phyloP scores from a whole-genome alignment of 345 rosid genomes.

The Gossypium arboreum region DNA sequence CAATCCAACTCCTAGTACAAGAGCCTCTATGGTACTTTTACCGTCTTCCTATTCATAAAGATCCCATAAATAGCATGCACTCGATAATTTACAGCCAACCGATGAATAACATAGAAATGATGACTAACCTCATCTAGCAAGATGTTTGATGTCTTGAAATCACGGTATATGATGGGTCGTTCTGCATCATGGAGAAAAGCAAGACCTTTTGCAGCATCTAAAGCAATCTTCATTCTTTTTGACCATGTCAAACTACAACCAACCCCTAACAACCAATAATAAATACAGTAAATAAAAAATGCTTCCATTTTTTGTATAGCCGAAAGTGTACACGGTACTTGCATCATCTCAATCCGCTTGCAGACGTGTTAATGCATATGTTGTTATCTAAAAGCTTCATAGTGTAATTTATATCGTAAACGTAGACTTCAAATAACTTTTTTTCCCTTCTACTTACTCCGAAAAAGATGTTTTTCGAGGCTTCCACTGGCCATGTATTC shows the following conservation, averaged over 20 bases:
- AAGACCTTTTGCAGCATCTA: constrained; percentile 91
- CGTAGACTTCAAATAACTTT: background rate
- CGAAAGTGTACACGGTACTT: background rate
- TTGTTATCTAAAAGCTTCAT: background rate
- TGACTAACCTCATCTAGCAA: constrained; percentile 72
- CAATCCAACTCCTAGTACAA: no score
- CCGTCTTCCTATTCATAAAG: background rate
- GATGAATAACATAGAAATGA: constrained; percentile 3
- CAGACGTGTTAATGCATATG: background rate
- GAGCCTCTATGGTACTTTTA: no score
- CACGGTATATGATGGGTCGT: constrained; percentile 89
- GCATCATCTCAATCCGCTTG: background rate
- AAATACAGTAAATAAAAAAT: constrained; percentile 18
- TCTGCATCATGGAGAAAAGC: constrained; percentile 94
- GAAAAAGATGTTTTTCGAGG: constrained; percentile 91
- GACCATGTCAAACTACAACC: constrained; percentile 94
- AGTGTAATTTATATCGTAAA: background rate
- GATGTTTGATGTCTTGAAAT: constrained; percentile 96
- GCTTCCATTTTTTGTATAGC: background rate
- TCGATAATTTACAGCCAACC: background rate
- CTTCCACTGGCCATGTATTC: constrained; percentile 97
- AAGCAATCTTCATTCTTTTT: constrained; percentile 89
- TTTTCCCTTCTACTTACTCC: constrained; percentile 51
- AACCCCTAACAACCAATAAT: constrained; percentile 55
- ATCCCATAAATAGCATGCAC: background rate